Percentiles rank a stretch among this genome's conserved stretches.
Conservation (phyloP, 345 rosid species). For the Populus euphratica region DNA sequence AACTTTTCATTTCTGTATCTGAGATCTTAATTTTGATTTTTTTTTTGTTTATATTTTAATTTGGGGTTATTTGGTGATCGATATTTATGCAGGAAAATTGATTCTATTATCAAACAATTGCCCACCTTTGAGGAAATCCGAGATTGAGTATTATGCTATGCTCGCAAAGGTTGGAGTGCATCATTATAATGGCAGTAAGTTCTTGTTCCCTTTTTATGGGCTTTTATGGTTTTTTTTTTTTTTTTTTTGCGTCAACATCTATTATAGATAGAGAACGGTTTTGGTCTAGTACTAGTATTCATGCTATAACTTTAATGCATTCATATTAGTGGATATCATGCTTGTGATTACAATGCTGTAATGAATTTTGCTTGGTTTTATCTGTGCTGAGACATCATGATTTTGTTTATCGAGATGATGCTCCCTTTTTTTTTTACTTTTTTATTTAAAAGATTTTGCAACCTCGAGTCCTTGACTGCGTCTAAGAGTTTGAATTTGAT, state of each 20-base stretch:
- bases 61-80: not conserved
- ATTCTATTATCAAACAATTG: slow-evolving; percentile 58
- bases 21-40: not conserved
- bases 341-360: no score
- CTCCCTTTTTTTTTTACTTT: no score
- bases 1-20: not conserved
- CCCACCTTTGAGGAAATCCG: slow-evolving; percentile 62
- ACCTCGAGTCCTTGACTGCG: not conserved
- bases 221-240: no score
- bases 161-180: slow-evolving; percentile 60
- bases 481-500: not conserved
- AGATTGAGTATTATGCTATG: slow-evolving; percentile 71
- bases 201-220: not conserved
- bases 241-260: not conserved
- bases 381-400: no score
- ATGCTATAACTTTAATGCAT: not conserved
- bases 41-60: not conserved
- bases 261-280: not conserved
- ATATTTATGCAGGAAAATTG: slow-evolving; percentile 38
- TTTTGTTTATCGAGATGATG: no score
- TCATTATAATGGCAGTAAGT: slow-evolving; percentile 62
- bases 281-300: not conserved
- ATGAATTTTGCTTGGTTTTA: no score
- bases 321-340: no score
- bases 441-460: not conserved